These are phyloP conservation scores for Aspergillus thermomutatus DNA, from an alignment of 2,329 filamentous ascomycete species.

Conservation along the genomic window DNA sequence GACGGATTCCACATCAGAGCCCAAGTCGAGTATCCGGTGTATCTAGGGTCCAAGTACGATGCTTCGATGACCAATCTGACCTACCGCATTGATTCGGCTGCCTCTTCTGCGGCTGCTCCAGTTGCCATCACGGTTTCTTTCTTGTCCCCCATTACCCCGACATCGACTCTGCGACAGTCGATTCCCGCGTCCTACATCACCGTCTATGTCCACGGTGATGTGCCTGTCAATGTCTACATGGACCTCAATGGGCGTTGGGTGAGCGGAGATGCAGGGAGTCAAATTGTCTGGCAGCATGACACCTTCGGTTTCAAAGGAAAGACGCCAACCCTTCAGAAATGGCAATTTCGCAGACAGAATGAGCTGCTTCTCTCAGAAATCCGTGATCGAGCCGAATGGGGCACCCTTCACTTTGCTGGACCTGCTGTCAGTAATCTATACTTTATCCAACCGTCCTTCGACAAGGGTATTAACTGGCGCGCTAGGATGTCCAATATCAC, in stretches of 20 bases:
- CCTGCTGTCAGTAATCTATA: slow-evolving; percentile 47
- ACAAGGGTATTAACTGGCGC: slow-evolving; percentile 10
- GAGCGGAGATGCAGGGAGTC: slow-evolving; percentile 67
- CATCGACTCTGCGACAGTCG: slow-evolving; percentile 74
- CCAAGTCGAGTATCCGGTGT: slow-evolving; percentile 56
- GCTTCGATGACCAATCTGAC: slow-evolving; percentile 68
- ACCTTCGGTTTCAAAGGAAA: slow-evolving; percentile 40
- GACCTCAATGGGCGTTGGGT: slow-evolving; percentile 78
- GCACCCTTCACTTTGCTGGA: slow-evolving; percentile 71
- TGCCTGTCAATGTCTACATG: slow-evolving; percentile 61
- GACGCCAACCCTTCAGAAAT: slow-evolving; percentile 40
- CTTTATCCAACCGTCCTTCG: background rate
- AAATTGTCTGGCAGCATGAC: slow-evolving; percentile 67
- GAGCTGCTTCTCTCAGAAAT: slow-evolving; percentile 73
- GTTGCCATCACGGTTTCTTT: slow-evolving; percentile 61
- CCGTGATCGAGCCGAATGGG: slow-evolving; percentile 77
- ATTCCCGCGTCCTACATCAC: slow-evolving; percentile 79
- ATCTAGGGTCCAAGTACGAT: slow-evolving; percentile 62
- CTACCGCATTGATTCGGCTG: slow-evolving; percentile 54
- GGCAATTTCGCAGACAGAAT: slow-evolving; percentile 40
- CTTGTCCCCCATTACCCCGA: slow-evolving; percentile 75
- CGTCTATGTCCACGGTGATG: slow-evolving; percentile 64
- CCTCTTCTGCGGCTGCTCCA: slow-evolving; percentile 28
- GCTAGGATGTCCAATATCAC: slow-evolving; percentile 61
- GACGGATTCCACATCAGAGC: slow-evolving; percentile 42